These are phyloP conservation scores for Paramecium caudatum DNA, from an alignment of 73 alveolate genomes.

Conservation along the genomic window DNA sequence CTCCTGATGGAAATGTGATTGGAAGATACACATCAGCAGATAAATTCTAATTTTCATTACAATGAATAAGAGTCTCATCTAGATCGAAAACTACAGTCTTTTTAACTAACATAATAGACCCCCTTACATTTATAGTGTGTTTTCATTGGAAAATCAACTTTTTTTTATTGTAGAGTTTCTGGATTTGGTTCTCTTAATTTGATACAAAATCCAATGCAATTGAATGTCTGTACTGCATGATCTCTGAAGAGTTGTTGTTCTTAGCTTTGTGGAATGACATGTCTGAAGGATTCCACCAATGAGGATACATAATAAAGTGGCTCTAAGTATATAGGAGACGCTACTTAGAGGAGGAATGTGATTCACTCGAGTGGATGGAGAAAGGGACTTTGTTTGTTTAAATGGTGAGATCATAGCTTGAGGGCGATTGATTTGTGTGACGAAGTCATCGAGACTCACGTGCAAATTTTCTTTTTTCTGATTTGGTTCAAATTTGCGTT, in stretches of 20 bases:
- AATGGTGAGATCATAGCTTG: background rate
- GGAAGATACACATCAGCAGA: constrained; percentile 81
- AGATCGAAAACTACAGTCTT: constrained; percentile 88
- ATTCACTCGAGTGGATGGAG: constrained; percentile 27
- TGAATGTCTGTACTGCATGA: constrained; percentile 49
- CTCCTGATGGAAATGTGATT: constrained; percentile 87
- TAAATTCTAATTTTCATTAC: constrained; percentile 84
- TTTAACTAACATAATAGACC: constrained; percentile 26
- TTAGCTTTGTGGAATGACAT: background rate
- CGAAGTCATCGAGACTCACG: constrained; percentile 47
- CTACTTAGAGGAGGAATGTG: background rate
- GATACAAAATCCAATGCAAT: constrained; percentile 50
- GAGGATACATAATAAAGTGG: constrained; percentile 22
- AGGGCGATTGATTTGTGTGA: constrained; percentile 7
- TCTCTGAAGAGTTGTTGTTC: constrained; percentile 42
- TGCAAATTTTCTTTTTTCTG: constrained; percentile 44
- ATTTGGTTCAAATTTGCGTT: background rate
- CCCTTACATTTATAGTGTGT: background rate
- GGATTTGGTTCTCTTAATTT: constrained; percentile 5
- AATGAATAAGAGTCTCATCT: constrained; percentile 96
- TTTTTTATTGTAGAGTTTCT: background rate
- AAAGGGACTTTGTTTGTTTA: constrained; percentile 38
- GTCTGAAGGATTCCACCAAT: constrained; percentile 25
- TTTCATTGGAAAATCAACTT: background rate
- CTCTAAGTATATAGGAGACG: background rate